These are phyloP conservation scores for Metschnikowia bowlesiae DNA, from an alignment of 805 yeast species.

Conservation along the genomic window DNA sequence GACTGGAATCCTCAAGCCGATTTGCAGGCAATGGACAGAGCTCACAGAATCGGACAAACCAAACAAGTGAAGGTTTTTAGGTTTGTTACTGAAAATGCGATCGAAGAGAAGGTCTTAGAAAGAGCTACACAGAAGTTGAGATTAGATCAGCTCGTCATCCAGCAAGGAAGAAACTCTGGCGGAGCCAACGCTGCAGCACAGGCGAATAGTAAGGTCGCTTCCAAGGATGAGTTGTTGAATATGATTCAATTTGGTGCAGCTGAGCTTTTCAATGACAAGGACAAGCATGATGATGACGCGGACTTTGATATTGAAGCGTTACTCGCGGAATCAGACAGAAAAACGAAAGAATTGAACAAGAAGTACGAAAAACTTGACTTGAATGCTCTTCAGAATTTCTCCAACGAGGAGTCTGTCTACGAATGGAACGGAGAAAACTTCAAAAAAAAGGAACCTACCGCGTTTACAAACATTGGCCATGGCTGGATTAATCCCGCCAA, in stretches of 20 bases:
- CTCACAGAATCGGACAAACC: constrained; percentile 83
- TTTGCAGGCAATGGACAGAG: constrained; percentile 86
- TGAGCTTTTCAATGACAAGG: constrained; percentile 45
- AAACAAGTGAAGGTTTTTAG: constrained; percentile 78
- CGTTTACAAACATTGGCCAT: constrained; percentile 47
- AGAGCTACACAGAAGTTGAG: constrained; percentile 77
- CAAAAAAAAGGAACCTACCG: constrained; percentile 51
- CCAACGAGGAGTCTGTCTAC: constrained; percentile 64
- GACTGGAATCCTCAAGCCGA: constrained; percentile 93
- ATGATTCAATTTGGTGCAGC: constrained; percentile 86
- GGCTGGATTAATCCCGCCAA: constrained; percentile 84
- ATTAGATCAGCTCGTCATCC: constrained; percentile 77
- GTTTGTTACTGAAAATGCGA: constrained; percentile 75
- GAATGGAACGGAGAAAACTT: constrained; percentile 88
- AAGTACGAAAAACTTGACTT: constrained; percentile 66
- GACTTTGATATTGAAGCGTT: constrained; percentile 56
- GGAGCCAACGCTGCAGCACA: constrained; percentile 25
- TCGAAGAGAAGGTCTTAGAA: constrained; percentile 77
- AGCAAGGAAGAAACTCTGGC: constrained; percentile 55
- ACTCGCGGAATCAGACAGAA: constrained; percentile 56
- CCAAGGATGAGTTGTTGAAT: constrained; percentile 68
- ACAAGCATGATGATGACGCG: constrained; percentile 39
- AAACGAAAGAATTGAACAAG: constrained; percentile 56
- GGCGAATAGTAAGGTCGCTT: constrained; percentile 37
- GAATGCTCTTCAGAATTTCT: constrained; percentile 73